Evolutionary conservation across 257 asterid species (phyloP).

Genomic region (Gentiana straminea): DNA sequence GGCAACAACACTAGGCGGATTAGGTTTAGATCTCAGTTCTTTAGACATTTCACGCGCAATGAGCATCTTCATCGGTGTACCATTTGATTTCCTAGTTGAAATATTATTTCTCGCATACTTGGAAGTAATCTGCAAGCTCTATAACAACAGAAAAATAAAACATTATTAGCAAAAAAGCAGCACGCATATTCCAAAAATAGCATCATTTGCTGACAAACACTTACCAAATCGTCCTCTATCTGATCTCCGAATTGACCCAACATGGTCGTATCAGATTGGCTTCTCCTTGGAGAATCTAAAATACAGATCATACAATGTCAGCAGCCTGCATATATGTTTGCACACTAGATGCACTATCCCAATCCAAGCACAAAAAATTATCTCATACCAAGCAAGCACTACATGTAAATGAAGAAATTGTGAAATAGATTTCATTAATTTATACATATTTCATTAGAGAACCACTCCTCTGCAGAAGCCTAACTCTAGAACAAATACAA

Average conservation of each 20-base stretch:
- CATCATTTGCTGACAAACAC: constrained; percentile 13
- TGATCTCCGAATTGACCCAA: constrained; percentile 40
- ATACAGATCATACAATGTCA: constrained; percentile 13
- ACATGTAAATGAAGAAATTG: not conserved
- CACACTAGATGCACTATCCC: too few species aligned
- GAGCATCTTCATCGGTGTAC: constrained; percentile 84
- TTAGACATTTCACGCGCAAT: constrained; percentile 93
- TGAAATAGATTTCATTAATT: not conserved
- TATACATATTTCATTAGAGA: too few species aligned
- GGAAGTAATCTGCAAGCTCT: constrained; percentile 41
- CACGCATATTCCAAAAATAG: constrained; percentile 8
- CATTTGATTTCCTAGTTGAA: constrained; percentile 41
- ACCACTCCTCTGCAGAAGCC: too few species aligned
- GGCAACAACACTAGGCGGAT: constrained; percentile 81
- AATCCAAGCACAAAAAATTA: too few species aligned
- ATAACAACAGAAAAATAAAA: constrained; percentile 8
- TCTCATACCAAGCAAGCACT: not conserved
- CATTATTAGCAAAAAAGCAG: not conserved
- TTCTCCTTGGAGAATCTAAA: constrained; percentile 73
- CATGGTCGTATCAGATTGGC: constrained; percentile 60
- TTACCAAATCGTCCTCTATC: constrained; percentile 63
- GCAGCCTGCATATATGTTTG: too few species aligned
- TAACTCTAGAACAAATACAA: too few species aligned
- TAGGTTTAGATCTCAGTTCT: constrained; percentile 43
- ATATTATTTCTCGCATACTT: constrained; percentile 31